A percentile compares a stretch with the other conserved stretches of the same genome.
phyloP scores from a whole-genome alignment of 768 basidiomycete species.

The Russula emetica region DNA sequence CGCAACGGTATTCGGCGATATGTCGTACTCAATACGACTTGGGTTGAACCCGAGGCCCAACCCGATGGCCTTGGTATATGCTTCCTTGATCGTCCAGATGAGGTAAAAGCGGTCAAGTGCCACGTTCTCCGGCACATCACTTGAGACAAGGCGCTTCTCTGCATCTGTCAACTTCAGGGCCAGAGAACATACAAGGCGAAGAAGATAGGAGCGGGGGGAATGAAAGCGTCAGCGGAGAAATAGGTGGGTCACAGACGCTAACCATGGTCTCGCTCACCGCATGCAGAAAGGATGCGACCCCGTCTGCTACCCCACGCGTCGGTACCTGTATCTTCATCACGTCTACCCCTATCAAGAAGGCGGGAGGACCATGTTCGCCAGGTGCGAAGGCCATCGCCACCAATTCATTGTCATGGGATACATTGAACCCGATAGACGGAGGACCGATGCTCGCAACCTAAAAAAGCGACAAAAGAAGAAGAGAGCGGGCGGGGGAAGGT shows the following conservation, averaged over 20 bases:
- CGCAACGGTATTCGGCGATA: slow-evolving; percentile 45
- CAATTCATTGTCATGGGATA: slow-evolving; percentile 74
- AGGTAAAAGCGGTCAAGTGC: slow-evolving; percentile 65
- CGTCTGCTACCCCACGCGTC: slow-evolving; percentile 43
- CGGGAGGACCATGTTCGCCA: slow-evolving; percentile 52
- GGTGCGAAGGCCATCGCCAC: slow-evolving; percentile 59
- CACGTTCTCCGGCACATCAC: slow-evolving; percentile 43
- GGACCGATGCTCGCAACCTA: slow-evolving; percentile 47
- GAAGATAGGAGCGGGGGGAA: neutral
- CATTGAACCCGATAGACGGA: slow-evolving; percentile 70
- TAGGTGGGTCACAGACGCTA: slow-evolving; percentile 25
- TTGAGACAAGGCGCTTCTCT: slow-evolving; percentile 35
- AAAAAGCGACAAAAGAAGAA: neutral
- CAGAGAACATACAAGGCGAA: neutral
- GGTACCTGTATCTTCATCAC: slow-evolving; percentile 75
- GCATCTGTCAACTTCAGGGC: slow-evolving; percentile 39
- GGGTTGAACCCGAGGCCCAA: slow-evolving; percentile 81
- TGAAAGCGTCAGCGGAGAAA: slow-evolving; percentile 9
- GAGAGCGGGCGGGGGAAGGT: neutral
- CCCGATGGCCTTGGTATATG: slow-evolving; percentile 86
- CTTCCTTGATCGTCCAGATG: slow-evolving; percentile 90
- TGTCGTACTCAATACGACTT: slow-evolving; percentile 66
- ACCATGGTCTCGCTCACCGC: slow-evolving; percentile 68
- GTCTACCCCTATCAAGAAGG: slow-evolving; percentile 63
- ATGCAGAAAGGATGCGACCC: slow-evolving; percentile 57